Base-by-base conservation (phyloP, 2,329 filamentous ascomycete genomes). In the Atkinsonella hypoxylon region DNA sequence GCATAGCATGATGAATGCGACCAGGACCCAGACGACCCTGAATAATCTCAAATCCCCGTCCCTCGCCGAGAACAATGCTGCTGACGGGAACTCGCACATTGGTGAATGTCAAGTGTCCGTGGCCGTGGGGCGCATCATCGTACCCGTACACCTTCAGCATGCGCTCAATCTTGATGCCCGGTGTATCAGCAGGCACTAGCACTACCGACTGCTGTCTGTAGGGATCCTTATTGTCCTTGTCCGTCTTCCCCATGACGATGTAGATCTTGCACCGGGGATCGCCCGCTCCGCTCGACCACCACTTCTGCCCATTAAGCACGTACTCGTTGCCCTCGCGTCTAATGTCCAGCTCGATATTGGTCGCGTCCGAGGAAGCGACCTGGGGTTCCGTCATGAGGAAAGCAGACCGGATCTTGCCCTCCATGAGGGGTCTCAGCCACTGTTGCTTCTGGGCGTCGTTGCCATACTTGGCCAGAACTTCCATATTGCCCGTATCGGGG, bases 1-100 rank as follows among this genome's bases (percentile, higher is more conserved):
- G 83, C 93, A 98, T 98, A 53, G 89, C 89, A 72, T 98, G 93
- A 73, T 98, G 93, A 65, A 98, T 97, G 52, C 93, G 87, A 34
- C 93, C 93, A 1, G 93, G 93, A 1, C 93, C 93, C 22, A 98
- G 83, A 59, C 93, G 88, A 52, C 93, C 93, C 68, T 98, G 93
- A 64, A 98, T 96, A 64, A 98, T 95, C 70, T 98, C 93, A 67
- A 98, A 98, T 18, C 93, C 93, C 55, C 88, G 83, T 57, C 93
- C 93, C 67, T 93, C 88, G 54, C 93, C 91, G 3, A 98, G 83
- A 11, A 97, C 86, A 63, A 98, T 84, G 72, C 87, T 93, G 61
- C 74, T 73, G 32, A 76, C 81, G 8, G 91, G 91, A 0, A 98
- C 87, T 53, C 91, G 86, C 55, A 97, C 93, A 64, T 97, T 85